phyloP scores from a whole-genome alignment of 2,329 filamentous ascomycete species.

The Neurospora sp. region DNA sequence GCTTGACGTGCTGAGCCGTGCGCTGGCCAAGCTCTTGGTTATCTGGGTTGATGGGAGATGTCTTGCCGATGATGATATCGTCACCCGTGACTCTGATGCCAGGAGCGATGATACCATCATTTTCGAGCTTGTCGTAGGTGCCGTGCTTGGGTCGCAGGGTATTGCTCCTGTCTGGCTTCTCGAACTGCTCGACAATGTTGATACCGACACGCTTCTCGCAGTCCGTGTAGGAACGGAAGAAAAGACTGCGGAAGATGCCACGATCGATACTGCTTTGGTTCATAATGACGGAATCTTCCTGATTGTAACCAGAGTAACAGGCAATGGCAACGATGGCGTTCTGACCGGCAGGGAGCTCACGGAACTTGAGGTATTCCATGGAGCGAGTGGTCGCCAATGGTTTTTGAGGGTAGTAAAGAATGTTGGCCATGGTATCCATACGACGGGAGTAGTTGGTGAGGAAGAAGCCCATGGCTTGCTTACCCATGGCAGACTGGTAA shows the following conservation, averaged over 20 bases:
- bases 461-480: constrained; percentile 99
- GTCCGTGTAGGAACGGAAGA: constrained; percentile 96
- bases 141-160: constrained; percentile 90
- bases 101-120: constrained; percentile 89
- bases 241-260: constrained; percentile 91
- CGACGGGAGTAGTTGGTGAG: constrained; percentile 92
- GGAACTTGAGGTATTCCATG: constrained; percentile 98
- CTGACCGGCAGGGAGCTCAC: constrained; percentile 90
- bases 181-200: constrained; percentile 85
- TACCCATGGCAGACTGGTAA: constrained; percentile 99
- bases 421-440: constrained; percentile 99
- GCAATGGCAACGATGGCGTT: constrained; percentile 98
- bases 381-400: constrained; percentile 90
- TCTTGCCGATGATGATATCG: constrained; percentile 99
- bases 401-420: constrained; percentile 98
- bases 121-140: constrained; percentile 94
- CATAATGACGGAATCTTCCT: constrained; percentile 99
- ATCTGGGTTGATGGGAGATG: constrained; percentile 85
- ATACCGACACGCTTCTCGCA: constrained; percentile 94
- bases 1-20: constrained; percentile 81
- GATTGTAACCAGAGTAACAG: constrained; percentile 97
- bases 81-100: constrained; percentile 93
- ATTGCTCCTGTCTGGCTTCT: constrained; percentile 83
- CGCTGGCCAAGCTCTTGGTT: constrained; percentile 89
- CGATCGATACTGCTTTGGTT: constrained; percentile 99